Conservation (phyloP, 805 yeast genomes). For the Candida caryicola region DNA sequence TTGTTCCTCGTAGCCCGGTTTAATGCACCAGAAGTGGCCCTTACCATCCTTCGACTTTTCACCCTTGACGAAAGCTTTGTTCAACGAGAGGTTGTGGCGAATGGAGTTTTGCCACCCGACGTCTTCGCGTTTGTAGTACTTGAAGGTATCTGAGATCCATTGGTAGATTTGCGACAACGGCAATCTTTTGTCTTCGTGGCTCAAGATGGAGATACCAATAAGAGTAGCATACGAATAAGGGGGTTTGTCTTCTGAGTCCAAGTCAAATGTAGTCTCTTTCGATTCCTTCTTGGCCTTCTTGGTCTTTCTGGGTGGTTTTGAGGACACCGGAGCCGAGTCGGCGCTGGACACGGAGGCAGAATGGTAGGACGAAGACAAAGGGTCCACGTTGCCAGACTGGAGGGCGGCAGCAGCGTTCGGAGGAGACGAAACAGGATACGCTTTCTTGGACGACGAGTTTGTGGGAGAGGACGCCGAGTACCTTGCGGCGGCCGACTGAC, state of each 20-base stretch:
- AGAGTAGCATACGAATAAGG: conserved; percentile 92
- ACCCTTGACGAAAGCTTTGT: conserved; percentile 88
- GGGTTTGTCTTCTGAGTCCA: conserved; percentile 68
- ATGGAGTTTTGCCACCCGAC: conserved; percentile 98
- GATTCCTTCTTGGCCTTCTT: conserved; percentile 27
- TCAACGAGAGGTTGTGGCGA: conserved; percentile 87
- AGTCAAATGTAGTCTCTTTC: conserved; percentile 38
- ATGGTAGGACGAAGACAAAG: conserved; percentile 10
- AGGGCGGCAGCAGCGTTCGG: conserved; percentile 10
- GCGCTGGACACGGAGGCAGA: background rate
- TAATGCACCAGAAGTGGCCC: conserved; percentile 92
- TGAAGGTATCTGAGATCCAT: conserved; percentile 88
- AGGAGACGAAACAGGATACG: conserved; percentile 1
- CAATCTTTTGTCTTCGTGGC: conserved; percentile 55
- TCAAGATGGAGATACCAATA: conserved; percentile 87
- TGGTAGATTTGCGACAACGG: conserved; percentile 69
- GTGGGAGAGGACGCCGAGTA: background rate
- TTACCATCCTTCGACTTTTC: conserved; percentile 88
- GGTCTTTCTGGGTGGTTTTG: conserved; percentile 16
- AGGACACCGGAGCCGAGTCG: conserved; percentile 1
- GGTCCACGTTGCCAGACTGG: conserved; percentile 14
- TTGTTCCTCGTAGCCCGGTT: conserved; percentile 75
- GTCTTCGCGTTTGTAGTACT: conserved; percentile 77
- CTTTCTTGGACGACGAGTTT: background rate
- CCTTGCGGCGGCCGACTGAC: conserved; percentile 15